Percentiles rank a stretch among this genome's conserved stretches.
These are phyloP conservation scores for Cubamyces lactineus DNA, from an alignment of 768 basidiomycete genomes.

Conservation along the genomic window DNA sequence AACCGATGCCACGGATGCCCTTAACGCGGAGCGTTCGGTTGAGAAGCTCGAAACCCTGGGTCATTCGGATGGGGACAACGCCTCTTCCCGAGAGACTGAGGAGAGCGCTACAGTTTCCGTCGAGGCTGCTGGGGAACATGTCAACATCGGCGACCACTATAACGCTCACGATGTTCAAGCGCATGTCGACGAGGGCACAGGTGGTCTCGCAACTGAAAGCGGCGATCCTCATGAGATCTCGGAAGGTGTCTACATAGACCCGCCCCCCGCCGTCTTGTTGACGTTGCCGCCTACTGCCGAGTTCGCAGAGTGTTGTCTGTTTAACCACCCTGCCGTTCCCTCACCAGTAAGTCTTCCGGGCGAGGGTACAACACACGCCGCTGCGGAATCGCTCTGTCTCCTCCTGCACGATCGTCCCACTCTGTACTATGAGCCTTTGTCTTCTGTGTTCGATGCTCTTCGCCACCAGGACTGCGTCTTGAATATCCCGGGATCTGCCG, in stretches of 20 bases:
- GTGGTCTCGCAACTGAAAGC: background rate
- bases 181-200: background rate
- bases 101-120: too few relatives aligned
- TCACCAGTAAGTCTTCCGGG: constrained; percentile 25
- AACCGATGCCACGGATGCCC: too few relatives aligned
- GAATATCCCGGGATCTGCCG: constrained; percentile 48
- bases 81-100: background rate
- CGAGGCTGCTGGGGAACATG: background rate
- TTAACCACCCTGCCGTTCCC: constrained; percentile 50
- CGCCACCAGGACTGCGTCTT: constrained; percentile 62
- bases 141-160: background rate
- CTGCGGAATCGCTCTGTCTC: constrained; percentile 32
- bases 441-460: constrained; percentile 69
- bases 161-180: background rate
- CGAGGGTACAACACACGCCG: constrained; percentile 1
- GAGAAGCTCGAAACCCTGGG: background rate
- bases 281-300: constrained; percentile 43
- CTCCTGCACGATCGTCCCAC: constrained; percentile 67
- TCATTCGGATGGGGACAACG: background rate
- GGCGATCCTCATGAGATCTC: constrained; percentile 29
- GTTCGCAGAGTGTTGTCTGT: constrained; percentile 50
- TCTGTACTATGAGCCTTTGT: constrained; percentile 77
- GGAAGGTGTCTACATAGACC: constrained; percentile 69
- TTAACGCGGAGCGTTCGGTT: too few relatives aligned
- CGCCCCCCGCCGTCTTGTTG: constrained; percentile 70